Evolutionary conservation across 1,139 yeast genomes (phyloP).

Genomic region (Candida sp.): DNA sequence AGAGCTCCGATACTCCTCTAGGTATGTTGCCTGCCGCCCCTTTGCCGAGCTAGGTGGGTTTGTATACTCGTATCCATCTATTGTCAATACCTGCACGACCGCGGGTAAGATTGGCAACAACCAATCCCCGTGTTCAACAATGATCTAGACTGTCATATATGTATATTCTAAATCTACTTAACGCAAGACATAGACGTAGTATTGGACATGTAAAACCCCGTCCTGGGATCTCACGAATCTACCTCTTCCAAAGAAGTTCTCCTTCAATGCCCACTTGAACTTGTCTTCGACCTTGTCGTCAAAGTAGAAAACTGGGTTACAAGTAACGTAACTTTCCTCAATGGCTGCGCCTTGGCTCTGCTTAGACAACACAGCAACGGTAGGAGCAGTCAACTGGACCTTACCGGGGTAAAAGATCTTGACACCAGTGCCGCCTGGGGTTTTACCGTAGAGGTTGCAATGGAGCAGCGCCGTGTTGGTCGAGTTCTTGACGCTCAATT

Average conservation of each 20-base stretch:
- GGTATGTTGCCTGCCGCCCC: too few relatives aligned
- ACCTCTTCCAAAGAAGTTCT: conserved; percentile 56
- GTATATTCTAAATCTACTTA: too few relatives aligned
- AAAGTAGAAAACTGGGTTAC: conserved; percentile 45
- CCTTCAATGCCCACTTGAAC: conserved; percentile 50
- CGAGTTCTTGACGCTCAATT: conserved; percentile 36
- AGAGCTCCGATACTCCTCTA: too few relatives aligned
- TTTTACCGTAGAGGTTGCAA: conserved; percentile 51
- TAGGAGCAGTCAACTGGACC: conserved; percentile 36
- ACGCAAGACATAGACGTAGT: conserved; percentile 43
- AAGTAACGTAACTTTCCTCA: conserved; percentile 51
- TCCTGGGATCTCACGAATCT: conserved; percentile 50
- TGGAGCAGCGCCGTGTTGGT: conserved; percentile 44
- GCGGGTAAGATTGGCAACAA: too few relatives aligned
- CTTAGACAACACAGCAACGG: conserved; percentile 36
- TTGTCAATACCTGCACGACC: too few relatives aligned
- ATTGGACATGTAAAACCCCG: conserved; percentile 53
- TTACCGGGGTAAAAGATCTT: conserved; percentile 51
- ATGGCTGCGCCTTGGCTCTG: conserved; percentile 32
- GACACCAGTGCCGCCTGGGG: conserved; percentile 42
- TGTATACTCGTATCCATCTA: too few relatives aligned
- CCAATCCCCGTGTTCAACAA: too few relatives aligned
- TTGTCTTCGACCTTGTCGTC: conserved; percentile 42
- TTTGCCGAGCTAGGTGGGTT: too few relatives aligned
- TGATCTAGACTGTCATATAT: too few relatives aligned